Evolutionary conservation across 1,284 basidiomycete species (phyloP).

Genomic region (Phaffia rhodozyma): DNA sequence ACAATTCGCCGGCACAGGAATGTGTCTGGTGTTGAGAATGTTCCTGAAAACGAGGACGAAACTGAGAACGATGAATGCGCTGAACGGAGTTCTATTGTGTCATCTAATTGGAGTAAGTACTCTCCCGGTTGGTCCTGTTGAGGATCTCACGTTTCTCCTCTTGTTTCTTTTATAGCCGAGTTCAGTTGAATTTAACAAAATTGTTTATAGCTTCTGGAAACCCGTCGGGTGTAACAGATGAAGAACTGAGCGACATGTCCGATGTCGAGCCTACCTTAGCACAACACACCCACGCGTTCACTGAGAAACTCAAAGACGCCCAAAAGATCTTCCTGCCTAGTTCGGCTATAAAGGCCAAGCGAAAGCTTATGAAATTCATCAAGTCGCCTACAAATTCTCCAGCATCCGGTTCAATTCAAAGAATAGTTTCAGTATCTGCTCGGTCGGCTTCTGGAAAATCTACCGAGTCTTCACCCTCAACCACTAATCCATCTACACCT

Average conservation of each 20-base stretch:
- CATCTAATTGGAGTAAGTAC: conserved; percentile 25
- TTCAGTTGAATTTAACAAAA: too few relatives aligned
- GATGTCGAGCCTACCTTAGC: conserved; percentile 11
- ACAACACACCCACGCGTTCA: conserved; percentile 8
- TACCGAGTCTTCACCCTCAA: not conserved
- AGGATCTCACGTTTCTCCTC: conserved; percentile 2
- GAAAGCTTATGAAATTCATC: conserved; percentile 16
- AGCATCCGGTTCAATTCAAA: not conserved
- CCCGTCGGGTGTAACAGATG: not conserved
- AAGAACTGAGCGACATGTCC: not conserved
- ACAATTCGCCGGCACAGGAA: not conserved
- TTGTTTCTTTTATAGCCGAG: too few relatives aligned
- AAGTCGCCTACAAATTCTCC: conserved; percentile 18
- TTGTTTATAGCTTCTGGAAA: not conserved
- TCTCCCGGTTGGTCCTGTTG: conserved; percentile 19
- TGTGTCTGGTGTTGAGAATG: conserved; percentile 1
- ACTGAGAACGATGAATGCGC: conserved; percentile 17
- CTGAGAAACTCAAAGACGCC: conserved; percentile 6
- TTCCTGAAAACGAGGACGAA: conserved; percentile 1
- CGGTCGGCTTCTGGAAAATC: not conserved
- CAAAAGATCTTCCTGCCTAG: conserved; percentile 18
- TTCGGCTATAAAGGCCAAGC: conserved; percentile 23
- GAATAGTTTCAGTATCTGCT: not conserved
- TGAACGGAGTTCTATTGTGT: conserved; percentile 28
- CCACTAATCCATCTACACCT: not conserved